These are phyloP conservation scores for Emydomyces testavorans DNA, from an alignment of 2,329 filamentous ascomycete species.

Conservation along the genomic window DNA sequence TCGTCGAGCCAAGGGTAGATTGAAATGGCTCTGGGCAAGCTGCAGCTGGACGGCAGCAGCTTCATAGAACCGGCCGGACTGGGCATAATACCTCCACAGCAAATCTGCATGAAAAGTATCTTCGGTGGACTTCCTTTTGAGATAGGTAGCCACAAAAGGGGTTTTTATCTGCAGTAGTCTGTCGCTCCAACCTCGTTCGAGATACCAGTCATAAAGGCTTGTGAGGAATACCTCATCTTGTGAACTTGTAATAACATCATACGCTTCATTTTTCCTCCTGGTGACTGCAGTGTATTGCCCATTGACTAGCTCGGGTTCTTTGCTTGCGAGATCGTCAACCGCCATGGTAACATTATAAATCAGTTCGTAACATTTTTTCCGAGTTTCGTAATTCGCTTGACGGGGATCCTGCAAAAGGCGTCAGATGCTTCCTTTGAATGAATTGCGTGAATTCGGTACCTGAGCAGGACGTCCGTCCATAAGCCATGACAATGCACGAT, in stretches of 20 bases:
- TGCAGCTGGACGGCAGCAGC: constrained; percentile 77
- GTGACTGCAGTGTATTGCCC: constrained; percentile 64
- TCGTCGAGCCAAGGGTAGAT: constrained; percentile 66
- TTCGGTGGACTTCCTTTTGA: constrained; percentile 61
- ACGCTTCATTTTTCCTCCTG: constrained; percentile 75
- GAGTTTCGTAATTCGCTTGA: constrained; percentile 53
- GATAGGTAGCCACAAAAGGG: constrained; percentile 72
- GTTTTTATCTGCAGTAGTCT: constrained; percentile 76
- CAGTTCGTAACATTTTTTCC: constrained; percentile 74
- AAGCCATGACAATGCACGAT: constrained; percentile 73
- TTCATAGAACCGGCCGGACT: constrained; percentile 69
- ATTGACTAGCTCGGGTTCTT: constrained; percentile 62
- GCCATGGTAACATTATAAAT: constrained; percentile 69
- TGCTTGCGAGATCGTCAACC: constrained; percentile 59
- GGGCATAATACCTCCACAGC: constrained; percentile 83
- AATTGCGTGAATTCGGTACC: constrained; percentile 24
- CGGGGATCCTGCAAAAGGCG: constrained; percentile 49
- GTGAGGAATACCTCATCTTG: constrained; percentile 91
- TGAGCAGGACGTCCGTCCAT: constrained; percentile 64
- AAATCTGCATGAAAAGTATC: constrained; percentile 75
- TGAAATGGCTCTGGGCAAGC: constrained; percentile 72
- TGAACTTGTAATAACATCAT: constrained; percentile 77
- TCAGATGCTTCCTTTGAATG: not conserved
- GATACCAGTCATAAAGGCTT: constrained; percentile 96
- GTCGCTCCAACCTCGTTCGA: constrained; percentile 70